phyloP scores from a whole-genome alignment of 2,329 filamentous ascomycete genomes.

The Aspergillus fructus region DNA sequence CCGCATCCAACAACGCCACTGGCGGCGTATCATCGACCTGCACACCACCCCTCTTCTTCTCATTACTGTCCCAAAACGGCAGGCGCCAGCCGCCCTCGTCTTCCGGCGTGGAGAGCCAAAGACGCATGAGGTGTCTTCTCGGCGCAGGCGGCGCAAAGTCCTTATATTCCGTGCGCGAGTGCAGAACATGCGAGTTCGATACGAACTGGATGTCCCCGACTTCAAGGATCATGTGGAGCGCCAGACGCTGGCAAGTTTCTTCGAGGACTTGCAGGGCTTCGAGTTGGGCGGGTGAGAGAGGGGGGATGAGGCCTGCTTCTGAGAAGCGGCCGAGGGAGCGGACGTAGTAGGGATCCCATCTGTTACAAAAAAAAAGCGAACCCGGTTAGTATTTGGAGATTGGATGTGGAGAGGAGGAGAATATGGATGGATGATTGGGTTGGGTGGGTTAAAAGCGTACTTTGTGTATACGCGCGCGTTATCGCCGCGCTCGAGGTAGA shows the following conservation, averaged over 20 bases:
- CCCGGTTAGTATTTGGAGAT: neutral
- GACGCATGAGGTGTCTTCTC: constrained; percentile 27
- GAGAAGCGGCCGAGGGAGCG: constrained; percentile 73
- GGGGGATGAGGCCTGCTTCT: constrained; percentile 57
- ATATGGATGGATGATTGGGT: neutral
- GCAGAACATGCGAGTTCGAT: constrained; percentile 28
- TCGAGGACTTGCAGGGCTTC: constrained; percentile 27
- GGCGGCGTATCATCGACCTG: constrained; percentile 28
- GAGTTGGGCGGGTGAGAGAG: constrained; percentile 25
- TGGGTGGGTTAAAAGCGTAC: constrained; percentile 30
- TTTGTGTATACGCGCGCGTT: constrained; percentile 73
- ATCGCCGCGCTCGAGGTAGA: constrained; percentile 68
- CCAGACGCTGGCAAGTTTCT: constrained; percentile 23
- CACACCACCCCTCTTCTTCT: constrained; percentile 31
- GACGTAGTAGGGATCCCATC: constrained; percentile 86
- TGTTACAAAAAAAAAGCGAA: constrained; percentile 16
- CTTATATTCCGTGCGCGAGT: constrained; percentile 28
- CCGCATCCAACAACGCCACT: constrained; percentile 26
- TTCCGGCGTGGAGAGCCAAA: constrained; percentile 28
- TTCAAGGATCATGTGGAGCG: constrained; percentile 27
- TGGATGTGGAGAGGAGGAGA: neutral
- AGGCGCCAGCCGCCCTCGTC: constrained; percentile 29
- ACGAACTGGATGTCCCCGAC: constrained; percentile 31
- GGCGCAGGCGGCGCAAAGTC: constrained; percentile 23
- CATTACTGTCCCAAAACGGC: constrained; percentile 24